Conservation (phyloP, 331 rosid species). For the Quercus phellos region DNA sequence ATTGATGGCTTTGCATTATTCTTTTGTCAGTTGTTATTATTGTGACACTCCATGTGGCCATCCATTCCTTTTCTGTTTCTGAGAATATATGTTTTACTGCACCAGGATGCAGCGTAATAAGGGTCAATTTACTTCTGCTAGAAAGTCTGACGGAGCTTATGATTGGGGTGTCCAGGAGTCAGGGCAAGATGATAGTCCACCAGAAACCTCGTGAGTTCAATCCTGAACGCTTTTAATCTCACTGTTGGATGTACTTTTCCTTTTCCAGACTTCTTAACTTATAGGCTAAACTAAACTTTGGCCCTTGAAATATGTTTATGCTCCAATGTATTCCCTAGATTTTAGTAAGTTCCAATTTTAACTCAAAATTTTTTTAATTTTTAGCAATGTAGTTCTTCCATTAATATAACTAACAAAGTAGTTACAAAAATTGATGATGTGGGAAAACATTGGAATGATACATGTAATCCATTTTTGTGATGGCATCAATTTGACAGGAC, state of each 20-base stretch:
- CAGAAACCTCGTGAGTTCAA: constrained; percentile 71
- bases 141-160: constrained; percentile 72
- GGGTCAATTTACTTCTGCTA: constrained; percentile 94
- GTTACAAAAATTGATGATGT: too few species aligned
- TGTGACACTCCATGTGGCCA: neutral
- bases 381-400: too few species aligned
- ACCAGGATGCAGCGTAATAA: constrained; percentile 94
- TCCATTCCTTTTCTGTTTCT: constrained; percentile 14
- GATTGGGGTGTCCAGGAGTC: constrained; percentile 63
- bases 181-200: constrained; percentile 60
- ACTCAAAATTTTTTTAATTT: too few species aligned
- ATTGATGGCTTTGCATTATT: constrained; percentile 2
- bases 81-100: constrained; percentile 18
- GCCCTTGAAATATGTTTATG: neutral
- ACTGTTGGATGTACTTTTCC: neutral
- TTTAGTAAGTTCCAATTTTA: too few species aligned
- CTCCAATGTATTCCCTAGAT: too few species aligned
- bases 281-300: neutral
- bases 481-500: too few species aligned
- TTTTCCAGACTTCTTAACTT: constrained; percentile 8
- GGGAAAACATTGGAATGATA: too few species aligned
- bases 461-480: too few species aligned
- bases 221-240: neutral
- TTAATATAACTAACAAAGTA: too few species aligned
- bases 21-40: neutral